phyloP scores from a whole-genome alignment of 148 eudicot species.

The Silene latifolia region DNA sequence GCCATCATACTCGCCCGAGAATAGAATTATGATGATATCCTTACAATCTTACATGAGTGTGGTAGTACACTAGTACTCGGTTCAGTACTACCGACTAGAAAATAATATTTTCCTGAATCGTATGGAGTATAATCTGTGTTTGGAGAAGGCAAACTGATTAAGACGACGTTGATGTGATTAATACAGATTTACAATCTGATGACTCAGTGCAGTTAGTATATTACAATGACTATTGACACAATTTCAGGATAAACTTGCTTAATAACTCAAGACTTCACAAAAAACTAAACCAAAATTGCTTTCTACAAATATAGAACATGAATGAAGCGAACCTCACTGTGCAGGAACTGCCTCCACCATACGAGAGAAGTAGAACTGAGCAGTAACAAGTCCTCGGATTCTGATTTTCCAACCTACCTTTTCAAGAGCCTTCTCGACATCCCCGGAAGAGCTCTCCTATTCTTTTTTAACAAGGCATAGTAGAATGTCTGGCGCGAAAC shows the following conservation, averaged over 20 bases:
- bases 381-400: constrained; percentile 68
- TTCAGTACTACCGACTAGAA: no score
- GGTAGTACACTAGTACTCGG: no score
- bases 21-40: no score
- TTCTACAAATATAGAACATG: constrained; percentile 24
- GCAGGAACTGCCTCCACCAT: constrained; percentile 85
- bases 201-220: constrained; percentile 11
- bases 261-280: constrained; percentile 26
- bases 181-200: background rate
- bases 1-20: no score
- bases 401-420: constrained; percentile 91
- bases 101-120: no score
- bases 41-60: no score
- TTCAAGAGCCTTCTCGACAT: constrained; percentile 73
- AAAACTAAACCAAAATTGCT: constrained; percentile 16
- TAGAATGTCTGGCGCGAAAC: constrained; percentile 94
- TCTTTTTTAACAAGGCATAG: constrained; percentile 73
- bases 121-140: no score
- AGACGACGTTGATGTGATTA: no score
- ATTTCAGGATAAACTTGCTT: constrained; percentile 25
- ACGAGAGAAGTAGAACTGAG: constrained; percentile 85
- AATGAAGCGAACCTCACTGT: constrained; percentile 39
- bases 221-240: constrained; percentile 15
- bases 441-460: constrained; percentile 96
- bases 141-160: no score